Conservation (phyloP, 257 asterid species). For the Mitragyna speciosa region DNA sequence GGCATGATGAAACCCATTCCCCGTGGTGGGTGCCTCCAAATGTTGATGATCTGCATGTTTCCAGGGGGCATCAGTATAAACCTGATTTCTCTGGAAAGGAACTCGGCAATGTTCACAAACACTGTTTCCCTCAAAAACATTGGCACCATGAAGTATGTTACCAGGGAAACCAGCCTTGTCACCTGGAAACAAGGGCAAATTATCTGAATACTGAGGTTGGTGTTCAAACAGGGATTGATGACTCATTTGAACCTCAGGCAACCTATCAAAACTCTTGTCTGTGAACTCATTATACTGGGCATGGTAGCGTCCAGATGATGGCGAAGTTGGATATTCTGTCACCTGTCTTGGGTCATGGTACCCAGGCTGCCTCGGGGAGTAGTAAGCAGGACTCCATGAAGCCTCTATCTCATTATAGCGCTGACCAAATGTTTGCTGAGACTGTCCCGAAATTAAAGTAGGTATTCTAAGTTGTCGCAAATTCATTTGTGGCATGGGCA, state of each 20-base stretch:
- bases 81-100: constrained; percentile 62
- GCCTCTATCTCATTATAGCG: constrained; percentile 84
- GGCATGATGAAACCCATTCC: constrained; percentile 64
- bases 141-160: constrained; percentile 58
- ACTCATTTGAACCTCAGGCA: constrained; percentile 58
- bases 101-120: constrained; percentile 62
- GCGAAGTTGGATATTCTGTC: constrained; percentile 78
- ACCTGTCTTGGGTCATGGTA: constrained; percentile 62
- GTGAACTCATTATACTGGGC: constrained; percentile 59
- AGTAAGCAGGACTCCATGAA: constrained; percentile 96
- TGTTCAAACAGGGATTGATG: constrained; percentile 57
- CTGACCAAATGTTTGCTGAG: constrained; percentile 62
- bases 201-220: constrained; percentile 61
- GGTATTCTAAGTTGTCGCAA: constrained; percentile 72
- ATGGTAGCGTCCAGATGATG: constrained; percentile 67
- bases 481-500: constrained; percentile 69
- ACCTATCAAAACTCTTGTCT: constrained; percentile 52
- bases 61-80: constrained; percentile 56
- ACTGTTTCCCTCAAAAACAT: constrained; percentile 62
- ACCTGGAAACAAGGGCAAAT: constrained; percentile 47
- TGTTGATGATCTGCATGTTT: constrained; percentile 59
- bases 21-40: constrained; percentile 50
- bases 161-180: constrained; percentile 76
- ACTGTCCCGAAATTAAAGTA: constrained; percentile 59
- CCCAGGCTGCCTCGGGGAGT: constrained; percentile 81